These are phyloP conservation scores for Cystobasidium slooffiae DNA, from an alignment of 1,284 basidiomycete species.

Conservation along the genomic window DNA sequence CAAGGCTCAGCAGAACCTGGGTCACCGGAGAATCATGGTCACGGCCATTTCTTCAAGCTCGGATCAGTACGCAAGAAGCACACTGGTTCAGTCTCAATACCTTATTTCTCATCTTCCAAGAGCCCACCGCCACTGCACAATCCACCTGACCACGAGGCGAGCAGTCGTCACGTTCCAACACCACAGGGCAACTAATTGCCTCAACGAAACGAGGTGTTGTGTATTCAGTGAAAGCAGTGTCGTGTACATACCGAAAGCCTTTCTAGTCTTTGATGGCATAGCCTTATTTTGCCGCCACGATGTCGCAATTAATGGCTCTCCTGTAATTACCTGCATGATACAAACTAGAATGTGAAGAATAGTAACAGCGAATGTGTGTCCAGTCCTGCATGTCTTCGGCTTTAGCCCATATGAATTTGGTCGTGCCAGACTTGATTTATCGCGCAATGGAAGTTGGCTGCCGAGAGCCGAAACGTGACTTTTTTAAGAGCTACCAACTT, in stretches of 20 bases:
- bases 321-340: conserved; percentile 1
- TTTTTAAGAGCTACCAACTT: not conserved
- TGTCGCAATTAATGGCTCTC: not conserved
- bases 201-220: not conserved
- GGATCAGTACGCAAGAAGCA: conserved; percentile 24
- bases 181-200: not conserved
- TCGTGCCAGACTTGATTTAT: too few species aligned
- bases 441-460: too few species aligned
- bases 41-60: conserved; percentile 29
- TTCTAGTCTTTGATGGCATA: not conserved
- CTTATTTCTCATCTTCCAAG: conserved; percentile 13
- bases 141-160: conserved; percentile 40
- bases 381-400: not conserved
- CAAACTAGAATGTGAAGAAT: not conserved
- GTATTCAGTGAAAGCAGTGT: not conserved
- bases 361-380: not conserved
- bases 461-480: conserved; percentile 7
- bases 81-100: conserved; percentile 25
- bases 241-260: not conserved
- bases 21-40: conserved; percentile 29
- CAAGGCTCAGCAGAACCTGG: conserved; percentile 18
- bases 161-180: conserved; percentile 38
- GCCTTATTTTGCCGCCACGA: not conserved
- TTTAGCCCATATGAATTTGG: not conserved
- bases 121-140: conserved; percentile 9